Base-by-base conservation (phyloP, 2,329 filamentous ascomycete genomes). In the Lachnellula occidentalis region DNA sequence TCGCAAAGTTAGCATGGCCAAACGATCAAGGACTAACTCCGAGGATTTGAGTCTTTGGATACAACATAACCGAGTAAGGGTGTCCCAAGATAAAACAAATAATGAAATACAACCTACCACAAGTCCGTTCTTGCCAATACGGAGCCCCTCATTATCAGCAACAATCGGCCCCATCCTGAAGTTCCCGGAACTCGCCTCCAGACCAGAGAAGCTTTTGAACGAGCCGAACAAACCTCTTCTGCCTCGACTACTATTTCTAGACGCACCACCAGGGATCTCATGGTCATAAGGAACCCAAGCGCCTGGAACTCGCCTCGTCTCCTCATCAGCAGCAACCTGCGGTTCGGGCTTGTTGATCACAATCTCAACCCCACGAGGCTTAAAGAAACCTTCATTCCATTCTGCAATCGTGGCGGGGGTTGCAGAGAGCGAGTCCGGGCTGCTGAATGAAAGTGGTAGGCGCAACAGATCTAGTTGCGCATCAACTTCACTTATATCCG, bases 311-410 rank as follows among this genome's bases (percentile, higher is more conserved):
- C 24, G 36, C 19, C 34, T 31, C 64, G 58, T 78, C 74, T 4
- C 73, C 74, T 42, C 53, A 27, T 39, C 52, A 14, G 39, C 34
- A 75, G 71, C 49, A 79, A 70, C 37, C 21, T 31, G 17, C 73
- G 69, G 5, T 74, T 77, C 55, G 74, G 72, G 4, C 71, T 70
- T 24, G 78, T 66, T 15, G 72, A 68, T 55, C 6, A 27, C 48
- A 43, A 83, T 71, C 2, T 61, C 67, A 9, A 83, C 67, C 14
- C 76, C 76, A 11, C 80, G 70, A 2, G 77, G 78, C 1, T 61
- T 67, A 55, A 83, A 84, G 66, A 83, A 83, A 4, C 75, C 74
- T 3, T 74, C 71, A 59, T 84, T 83, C 80, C 81, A 84, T 60
- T 82, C 76, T 45, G 70, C 64, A 1, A 80, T 70, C 0, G 75